phyloP scores from a whole-genome alignment of 2,329 filamentous ascomycete species.

The Huntiella savannae region DNA sequence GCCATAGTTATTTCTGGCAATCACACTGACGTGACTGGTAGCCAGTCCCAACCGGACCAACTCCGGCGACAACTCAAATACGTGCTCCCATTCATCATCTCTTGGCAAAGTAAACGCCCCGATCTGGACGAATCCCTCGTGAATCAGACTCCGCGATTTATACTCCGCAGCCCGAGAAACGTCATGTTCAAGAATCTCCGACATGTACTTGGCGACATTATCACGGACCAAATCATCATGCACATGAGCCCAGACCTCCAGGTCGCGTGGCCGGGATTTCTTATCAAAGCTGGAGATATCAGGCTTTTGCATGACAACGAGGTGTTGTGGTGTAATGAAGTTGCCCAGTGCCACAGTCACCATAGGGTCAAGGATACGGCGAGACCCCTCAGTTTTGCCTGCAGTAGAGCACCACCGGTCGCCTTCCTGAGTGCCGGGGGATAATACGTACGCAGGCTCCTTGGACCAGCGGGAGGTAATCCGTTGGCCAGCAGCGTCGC shows the following conservation, averaged over 20 bases:
- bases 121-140: slow-evolving; percentile 34
- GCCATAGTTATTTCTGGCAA: slow-evolving; percentile 40
- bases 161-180: too few relatives aligned
- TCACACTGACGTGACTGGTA: slow-evolving; percentile 34
- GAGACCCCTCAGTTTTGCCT: slow-evolving; percentile 17
- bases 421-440: slow-evolving; percentile 54
- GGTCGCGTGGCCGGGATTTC: slow-evolving; percentile 40
- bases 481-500: slow-evolving; percentile 10
- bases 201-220: too few relatives aligned
- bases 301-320: slow-evolving; percentile 56
- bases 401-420: slow-evolving; percentile 69
- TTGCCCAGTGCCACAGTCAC: slow-evolving; percentile 44
- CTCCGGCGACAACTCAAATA: slow-evolving; percentile 33
- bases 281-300: slow-evolving; percentile 41
- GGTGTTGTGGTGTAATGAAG: slow-evolving; percentile 43
- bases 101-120: slow-evolving; percentile 35
- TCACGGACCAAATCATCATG: too few relatives aligned
- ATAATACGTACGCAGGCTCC: slow-evolving; percentile 37
- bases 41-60: slow-evolving; percentile 27
- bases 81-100: slow-evolving; percentile 26
- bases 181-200: too few relatives aligned
- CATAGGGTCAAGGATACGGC: slow-evolving; percentile 26
- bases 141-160: not conserved
- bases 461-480: not conserved
- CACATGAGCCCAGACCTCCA: slow-evolving; percentile 47